Base-by-base conservation (phyloP, 495 filamentous ascomycete species). In the Penicillium macrosclerotiorum region DNA sequence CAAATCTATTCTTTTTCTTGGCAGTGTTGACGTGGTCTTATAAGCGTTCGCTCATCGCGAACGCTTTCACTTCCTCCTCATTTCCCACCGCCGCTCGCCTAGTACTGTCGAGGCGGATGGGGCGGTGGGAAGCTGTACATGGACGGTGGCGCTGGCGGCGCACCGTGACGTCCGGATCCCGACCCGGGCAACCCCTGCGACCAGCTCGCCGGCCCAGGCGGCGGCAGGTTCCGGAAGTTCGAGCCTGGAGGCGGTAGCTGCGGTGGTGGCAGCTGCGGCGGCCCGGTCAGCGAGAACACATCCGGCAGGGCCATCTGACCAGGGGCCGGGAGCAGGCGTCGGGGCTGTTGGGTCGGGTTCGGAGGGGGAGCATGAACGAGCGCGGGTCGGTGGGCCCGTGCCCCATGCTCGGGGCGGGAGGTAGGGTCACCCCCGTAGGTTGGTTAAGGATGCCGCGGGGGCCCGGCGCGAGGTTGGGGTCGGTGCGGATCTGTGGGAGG, bases 201-300 rank as follows among this genome's bases (percentile, higher is more conserved):
- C n/a, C n/a, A n/a, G n/a, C n/a, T n/a, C n/a, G n/a, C n/a, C n/a
- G n/a, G n/a, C n/a, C n/a, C n/a, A n/a, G 65, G 67, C 14, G 63
- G 42, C 9, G 67, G 65, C 32, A 68, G 59, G 11, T 61, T 56
- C 11, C 56, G 60, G 37, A 73, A 71, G 45, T 69, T 68, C 0
- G 67, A 71, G 6, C 69, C 69, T 14, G 64, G 64, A 6, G 69
- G 69, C 16, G 69, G 69, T 4, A 68, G 69, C 9, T 70, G 63
- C 38, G 69, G 69, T 14, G 69, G 69, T 4, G 69, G 69, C 9
- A 71, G 63, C 38, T 65, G 68, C 20, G 69, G 69, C 9, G 63
- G 68, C 1, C 67, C 69, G 30, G 47, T 57, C 50, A 62, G 55
- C 8, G 63, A 42, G 47, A 71, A 70, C 5, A 64, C 66, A 31